Base-by-base conservation (phyloP, 306 rosid genomes). In the Trifolium pratense region DNA sequence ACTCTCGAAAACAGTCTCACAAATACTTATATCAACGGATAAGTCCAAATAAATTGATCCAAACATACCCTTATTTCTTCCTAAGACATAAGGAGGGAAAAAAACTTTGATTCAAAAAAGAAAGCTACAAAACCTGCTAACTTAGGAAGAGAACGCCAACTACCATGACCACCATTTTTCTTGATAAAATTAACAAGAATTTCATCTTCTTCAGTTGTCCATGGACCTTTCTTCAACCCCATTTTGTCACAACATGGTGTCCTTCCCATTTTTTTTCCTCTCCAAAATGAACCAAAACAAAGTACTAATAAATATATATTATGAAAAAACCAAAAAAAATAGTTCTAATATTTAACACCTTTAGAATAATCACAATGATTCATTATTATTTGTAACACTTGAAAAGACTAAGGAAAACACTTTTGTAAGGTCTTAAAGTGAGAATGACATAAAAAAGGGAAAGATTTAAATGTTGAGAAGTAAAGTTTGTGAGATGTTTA, bases 111-210 rank as follows among this genome's bases (percentile, higher is more conserved):
- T 11, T 43, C 2, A 56, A 25, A 16, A 2, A 21, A 7, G 3
- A 63, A 39, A 48, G n/a, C 16, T 53, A 48, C 15, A 55, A 55
- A 79, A 94, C 99, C 99, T 95, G 99, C 99, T 80, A 87, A 88
- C 85, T 90, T 90, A 14, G 99, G 99, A 21, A 95, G 99, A 78
- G 89, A 83, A 74, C 97, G 88, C 99, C 99, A 92, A 84, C 99
- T 95, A 48, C 99, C 99, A 76, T 95, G 97, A 59, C 99, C 99
- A 66, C 93, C 92, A 75, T 95, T 90, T 12, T 90, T 84, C 63
- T 81, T 90, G 69, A 95, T 95, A 78, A 45, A 95, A 32, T 84
- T 74, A 13, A 89, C 85, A 59, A 95, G 97, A 79, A 83, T 39
- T 81, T 92, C 96, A 78, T 95, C 99, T 63, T 95, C 99, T 73